Conservation (phyloP, 345 rosid species). For the Odontarrhena argentea region DNA sequence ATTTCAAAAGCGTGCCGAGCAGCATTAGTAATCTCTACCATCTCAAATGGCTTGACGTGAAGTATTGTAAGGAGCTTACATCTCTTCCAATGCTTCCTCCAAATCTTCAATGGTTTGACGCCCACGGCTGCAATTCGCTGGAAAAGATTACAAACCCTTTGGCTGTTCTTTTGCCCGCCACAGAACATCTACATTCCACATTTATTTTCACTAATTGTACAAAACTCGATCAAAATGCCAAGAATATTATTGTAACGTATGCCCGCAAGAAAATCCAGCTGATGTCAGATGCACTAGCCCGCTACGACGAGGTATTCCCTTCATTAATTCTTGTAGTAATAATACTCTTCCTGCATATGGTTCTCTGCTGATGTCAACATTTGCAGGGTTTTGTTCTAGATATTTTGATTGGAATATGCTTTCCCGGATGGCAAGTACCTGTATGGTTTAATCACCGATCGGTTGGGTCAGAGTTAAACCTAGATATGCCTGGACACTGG, state of each 20-base stretch:
- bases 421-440: slow-evolving; percentile 22
- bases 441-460: not conserved
- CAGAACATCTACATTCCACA: not conserved
- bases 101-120: slow-evolving; percentile 15
- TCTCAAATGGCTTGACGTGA: slow-evolving; percentile 11
- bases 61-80: not conserved
- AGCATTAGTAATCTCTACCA: not conserved
- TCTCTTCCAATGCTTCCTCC: slow-evolving; percentile 24
- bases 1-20: not conserved
- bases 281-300: not conserved
- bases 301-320: not conserved
- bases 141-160: slow-evolving; percentile 12
- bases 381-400: not conserved
- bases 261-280: not conserved
- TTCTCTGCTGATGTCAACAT: not conserved
- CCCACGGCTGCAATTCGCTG: slow-evolving; percentile 3
- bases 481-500: slow-evolving; percentile 1
- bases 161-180: not conserved
- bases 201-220: slow-evolving; percentile 8
- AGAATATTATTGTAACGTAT: not conserved
- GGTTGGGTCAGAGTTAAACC: not conserved
- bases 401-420: not conserved
- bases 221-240: slow-evolving; percentile 1
- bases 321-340: not conserved
- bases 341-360: not conserved